phyloP scores from a whole-genome alignment of 306 rosid genomes.

The Pachyrhizus erosus region DNA sequence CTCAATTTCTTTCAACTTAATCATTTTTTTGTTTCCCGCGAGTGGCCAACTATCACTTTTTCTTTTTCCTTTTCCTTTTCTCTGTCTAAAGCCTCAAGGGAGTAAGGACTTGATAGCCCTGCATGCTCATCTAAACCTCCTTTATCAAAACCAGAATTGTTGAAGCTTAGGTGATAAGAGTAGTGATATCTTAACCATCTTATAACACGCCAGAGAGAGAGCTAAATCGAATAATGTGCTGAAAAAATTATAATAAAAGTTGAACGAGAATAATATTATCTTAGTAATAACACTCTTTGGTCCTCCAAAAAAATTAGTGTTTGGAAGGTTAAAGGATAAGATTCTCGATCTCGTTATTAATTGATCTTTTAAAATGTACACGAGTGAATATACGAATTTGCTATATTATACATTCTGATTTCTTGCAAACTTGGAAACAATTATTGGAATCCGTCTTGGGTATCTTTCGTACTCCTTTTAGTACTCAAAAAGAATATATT shows the following conservation, averaged over 20 bases:
- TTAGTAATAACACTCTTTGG: neutral
- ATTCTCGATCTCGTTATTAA: neutral
- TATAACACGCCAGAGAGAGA: neutral
- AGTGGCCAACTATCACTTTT: neutral
- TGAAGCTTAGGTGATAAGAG: neutral
- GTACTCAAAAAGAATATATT: conserved; percentile 33
- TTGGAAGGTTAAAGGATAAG: conserved; percentile 2
- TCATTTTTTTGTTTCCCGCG: neutral
- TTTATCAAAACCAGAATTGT: conserved; percentile 13
- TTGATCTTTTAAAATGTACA: conserved; percentile 2
- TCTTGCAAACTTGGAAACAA: conserved; percentile 6
- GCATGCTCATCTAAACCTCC: neutral
- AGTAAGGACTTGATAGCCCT: neutral
- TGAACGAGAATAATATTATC: neutral
- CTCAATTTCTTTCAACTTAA: too few relatives aligned
- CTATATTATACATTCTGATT: neutral
- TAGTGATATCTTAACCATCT: neutral
- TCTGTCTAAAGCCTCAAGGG: neutral
- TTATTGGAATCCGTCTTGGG: conserved; percentile 13
- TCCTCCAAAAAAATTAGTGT: neutral
- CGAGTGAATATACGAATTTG: neutral
- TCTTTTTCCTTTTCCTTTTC: neutral
- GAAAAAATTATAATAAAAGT: neutral
- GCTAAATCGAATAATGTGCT: too few relatives aligned
- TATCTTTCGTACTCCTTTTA: conserved; percentile 36